Evolutionary conservation across 768 basidiomycete species (phyloP).

Genomic region (Lyophyllum decastes): DNA sequence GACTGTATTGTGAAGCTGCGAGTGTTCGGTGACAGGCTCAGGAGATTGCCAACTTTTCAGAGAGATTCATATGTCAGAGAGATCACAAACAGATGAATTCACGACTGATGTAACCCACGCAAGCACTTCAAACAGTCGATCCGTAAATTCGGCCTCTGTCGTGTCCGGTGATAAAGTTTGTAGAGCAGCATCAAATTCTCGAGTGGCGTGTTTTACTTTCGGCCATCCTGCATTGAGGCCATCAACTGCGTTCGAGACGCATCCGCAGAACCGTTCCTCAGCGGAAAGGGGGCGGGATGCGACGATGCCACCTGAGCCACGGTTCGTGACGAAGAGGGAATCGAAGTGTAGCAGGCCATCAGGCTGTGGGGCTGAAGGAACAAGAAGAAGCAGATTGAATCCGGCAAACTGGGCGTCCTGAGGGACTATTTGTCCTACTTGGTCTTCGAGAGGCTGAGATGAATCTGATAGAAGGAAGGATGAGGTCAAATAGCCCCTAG

Average conservation of each 20-base stretch:
- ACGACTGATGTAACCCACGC: conserved; percentile 51
- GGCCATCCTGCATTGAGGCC: conserved; percentile 67
- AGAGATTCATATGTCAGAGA: conserved; percentile 29
- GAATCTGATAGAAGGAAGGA: conserved; percentile 64
- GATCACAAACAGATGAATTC: conserved; percentile 16
- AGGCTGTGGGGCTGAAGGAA: conserved; percentile 33
- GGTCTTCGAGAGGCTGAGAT: conserved; percentile 46
- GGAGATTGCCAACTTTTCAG: conserved; percentile 47
- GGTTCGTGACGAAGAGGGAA: conserved; percentile 65
- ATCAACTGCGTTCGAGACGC: conserved; percentile 77
- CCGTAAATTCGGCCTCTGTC: conserved; percentile 54
- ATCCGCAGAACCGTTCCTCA: conserved; percentile 53
- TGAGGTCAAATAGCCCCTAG: conserved; percentile 69
- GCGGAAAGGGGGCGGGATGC: conserved; percentile 51
- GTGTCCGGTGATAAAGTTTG: conserved; percentile 33
- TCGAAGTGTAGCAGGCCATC: conserved; percentile 45
- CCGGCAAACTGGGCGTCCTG: conserved; percentile 65
- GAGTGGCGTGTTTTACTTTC: conserved; percentile 65
- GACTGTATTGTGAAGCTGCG: conserved; percentile 63
- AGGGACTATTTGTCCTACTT: conserved; percentile 47
- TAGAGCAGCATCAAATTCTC: conserved; percentile 46
- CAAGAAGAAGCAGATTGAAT: conserved; percentile 77
- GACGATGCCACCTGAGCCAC: conserved; percentile 65
- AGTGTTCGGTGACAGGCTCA: conserved; percentile 47
- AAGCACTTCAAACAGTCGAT: conserved; percentile 64